Conservation (phyloP, 2,329 filamentous ascomycete genomes). For the Pseudopyrenochaeta lycopersici region DNA sequence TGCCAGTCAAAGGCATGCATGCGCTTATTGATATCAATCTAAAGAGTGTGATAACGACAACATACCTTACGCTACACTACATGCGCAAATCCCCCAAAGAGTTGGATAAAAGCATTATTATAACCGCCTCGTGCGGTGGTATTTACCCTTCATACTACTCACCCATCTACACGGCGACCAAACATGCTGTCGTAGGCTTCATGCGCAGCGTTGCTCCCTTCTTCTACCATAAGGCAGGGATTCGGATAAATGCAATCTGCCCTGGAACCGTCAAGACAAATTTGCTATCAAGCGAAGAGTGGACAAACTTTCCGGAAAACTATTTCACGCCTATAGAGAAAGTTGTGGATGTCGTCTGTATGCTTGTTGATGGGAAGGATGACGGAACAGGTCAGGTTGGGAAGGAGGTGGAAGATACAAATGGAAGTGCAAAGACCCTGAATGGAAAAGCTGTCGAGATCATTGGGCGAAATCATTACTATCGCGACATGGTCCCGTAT, state of each 20-base stretch:
- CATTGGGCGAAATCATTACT: conserved; percentile 30
- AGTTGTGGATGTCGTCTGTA: conserved; percentile 36
- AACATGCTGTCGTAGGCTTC: conserved; percentile 52
- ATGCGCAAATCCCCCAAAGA: conserved; percentile 36
- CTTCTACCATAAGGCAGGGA: conserved; percentile 36
- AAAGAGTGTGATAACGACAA: conserved; percentile 52
- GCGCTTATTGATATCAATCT: conserved; percentile 54
- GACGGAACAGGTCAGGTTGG: conserved; percentile 18
- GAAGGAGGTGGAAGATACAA: conserved; percentile 23
- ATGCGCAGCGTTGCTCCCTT: conserved; percentile 46
- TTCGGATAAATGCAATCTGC: conserved; percentile 52
- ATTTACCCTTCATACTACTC: conserved; percentile 45
- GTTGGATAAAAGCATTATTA: conserved; percentile 36
- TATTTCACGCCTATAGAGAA: conserved; percentile 41
- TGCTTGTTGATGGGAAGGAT: conserved; percentile 34
- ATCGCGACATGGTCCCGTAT: conserved; percentile 25
- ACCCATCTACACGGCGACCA: conserved; percentile 52
- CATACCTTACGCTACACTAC: conserved; percentile 53
- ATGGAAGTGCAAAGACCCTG: conserved; percentile 29
- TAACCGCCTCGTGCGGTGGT: conserved; percentile 47
- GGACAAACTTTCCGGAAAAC: conserved; percentile 39
- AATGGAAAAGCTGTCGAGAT: conserved; percentile 28
- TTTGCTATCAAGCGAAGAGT: conserved; percentile 36
- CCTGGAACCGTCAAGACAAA: conserved; percentile 49
- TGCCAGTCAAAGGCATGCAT: conserved; percentile 31